phyloP scores from a whole-genome alignment of 1,139 yeast genomes.

The Yamadazyma diospyri region DNA sequence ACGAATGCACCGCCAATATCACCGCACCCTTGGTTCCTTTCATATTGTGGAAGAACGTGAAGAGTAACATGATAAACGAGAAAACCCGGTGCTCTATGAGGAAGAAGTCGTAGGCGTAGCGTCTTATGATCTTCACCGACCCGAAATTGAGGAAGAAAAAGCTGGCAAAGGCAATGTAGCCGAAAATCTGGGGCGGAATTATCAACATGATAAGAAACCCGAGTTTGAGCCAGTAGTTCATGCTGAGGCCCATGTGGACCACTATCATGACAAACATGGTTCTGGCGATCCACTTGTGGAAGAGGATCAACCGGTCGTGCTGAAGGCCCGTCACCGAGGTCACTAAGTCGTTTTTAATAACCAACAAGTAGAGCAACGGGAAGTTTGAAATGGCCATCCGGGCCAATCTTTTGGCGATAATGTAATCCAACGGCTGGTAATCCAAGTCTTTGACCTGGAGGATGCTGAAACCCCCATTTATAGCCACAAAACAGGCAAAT shows the following conservation, averaged over 20 bases:
- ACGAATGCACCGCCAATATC: conserved; percentile 40
- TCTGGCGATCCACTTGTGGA: conserved; percentile 47
- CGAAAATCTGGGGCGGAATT: conserved; percentile 51
- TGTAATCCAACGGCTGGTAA: conserved; percentile 36
- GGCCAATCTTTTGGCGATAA: conserved; percentile 43
- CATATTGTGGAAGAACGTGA: conserved; percentile 40
- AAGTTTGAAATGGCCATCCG: conserved; percentile 41
- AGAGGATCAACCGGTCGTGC: conserved; percentile 33
- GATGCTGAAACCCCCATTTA: conserved; percentile 26
- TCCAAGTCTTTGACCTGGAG: conserved; percentile 34
- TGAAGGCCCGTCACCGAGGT: conserved; percentile 41
- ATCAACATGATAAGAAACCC: conserved; percentile 37
- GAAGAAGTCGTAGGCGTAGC: conserved; percentile 42
- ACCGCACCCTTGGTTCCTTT: conserved; percentile 31
- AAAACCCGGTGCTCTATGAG: conserved; percentile 42
- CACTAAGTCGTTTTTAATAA: conserved; percentile 39
- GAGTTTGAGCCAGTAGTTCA: conserved; percentile 39
- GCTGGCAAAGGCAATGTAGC: conserved; percentile 42
- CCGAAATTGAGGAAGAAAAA: conserved; percentile 37
- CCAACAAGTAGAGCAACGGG: conserved; percentile 34
- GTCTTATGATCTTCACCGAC: conserved; percentile 35
- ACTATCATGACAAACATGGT: conserved; percentile 36
- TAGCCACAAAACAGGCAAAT: conserved; percentile 22
- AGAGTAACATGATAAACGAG: conserved; percentile 41
- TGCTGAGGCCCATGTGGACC: conserved; percentile 31